phyloP scores from a whole-genome alignment of 208 protist genomes.

The Angomonas deanei region DNA sequence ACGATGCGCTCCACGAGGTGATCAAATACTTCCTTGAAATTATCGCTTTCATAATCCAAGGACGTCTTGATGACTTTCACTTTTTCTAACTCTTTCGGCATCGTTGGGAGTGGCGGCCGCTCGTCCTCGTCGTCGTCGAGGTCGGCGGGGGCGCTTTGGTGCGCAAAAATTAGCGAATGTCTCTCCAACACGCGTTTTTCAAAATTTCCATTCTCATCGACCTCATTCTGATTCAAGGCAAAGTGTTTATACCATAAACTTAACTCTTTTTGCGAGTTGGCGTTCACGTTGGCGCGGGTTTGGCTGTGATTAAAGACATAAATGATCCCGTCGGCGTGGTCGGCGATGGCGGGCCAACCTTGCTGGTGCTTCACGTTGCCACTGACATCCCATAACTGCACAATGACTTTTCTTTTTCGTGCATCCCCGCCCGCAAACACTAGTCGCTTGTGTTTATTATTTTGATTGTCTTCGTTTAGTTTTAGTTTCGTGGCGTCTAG shows the following conservation, averaged over 20 bases:
- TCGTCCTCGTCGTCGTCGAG: slow-evolving; percentile 13
- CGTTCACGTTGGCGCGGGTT: slow-evolving; percentile 28
- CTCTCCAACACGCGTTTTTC: slow-evolving; percentile 40
- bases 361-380: slow-evolving; percentile 81
- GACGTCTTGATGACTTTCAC: slow-evolving; percentile 76
- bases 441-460: slow-evolving; percentile 23
- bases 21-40: slow-evolving; percentile 90
- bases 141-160: slow-evolving; percentile 46
- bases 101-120: not conserved
- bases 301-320: slow-evolving; percentile 71
- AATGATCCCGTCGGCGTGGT: slow-evolving; percentile 75
- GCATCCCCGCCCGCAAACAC: slow-evolving; percentile 52
- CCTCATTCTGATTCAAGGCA: slow-evolving; percentile 53
- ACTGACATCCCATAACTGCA: slow-evolving; percentile 87
- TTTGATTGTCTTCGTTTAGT: slow-evolving; percentile 9
- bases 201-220: slow-evolving; percentile 70
- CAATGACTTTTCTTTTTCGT: slow-evolving; percentile 37
- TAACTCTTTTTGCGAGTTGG: slow-evolving; percentile 74
- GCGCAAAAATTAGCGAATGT: slow-evolving; percentile 73
- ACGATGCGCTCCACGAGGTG: slow-evolving; percentile 71
- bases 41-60: slow-evolving; percentile 83
- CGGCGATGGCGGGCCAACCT: slow-evolving; percentile 80
- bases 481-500: slow-evolving; percentile 42
- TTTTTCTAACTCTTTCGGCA: slow-evolving; percentile 77
- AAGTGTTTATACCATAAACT: slow-evolving; percentile 90